phyloP scores from a whole-genome alignment of 202 grass and related monocot genomes.

The Carex arenaria region DNA sequence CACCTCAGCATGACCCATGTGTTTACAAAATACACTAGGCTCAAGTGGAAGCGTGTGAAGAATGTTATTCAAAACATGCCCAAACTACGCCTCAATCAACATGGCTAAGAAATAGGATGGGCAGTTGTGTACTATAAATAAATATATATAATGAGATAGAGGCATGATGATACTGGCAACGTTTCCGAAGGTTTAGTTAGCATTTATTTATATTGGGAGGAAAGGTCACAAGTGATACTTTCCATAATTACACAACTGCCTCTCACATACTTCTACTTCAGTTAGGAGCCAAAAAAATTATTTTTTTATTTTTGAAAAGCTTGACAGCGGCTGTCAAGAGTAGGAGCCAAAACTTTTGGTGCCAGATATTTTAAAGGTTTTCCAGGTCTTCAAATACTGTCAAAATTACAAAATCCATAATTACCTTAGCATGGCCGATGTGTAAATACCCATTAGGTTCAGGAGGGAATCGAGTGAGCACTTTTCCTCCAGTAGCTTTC shows the following conservation, averaged over 20 bases:
- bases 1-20: not conserved
- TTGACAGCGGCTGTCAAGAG: no score
- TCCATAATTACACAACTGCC: not conserved
- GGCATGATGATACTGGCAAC: not conserved
- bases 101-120: not conserved
- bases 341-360: not conserved
- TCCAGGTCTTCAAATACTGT: not conserved
- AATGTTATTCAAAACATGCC: not conserved
- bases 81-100: not conserved
- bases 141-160: not conserved
- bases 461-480: constrained; percentile 45
- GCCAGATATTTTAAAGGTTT: not conserved
- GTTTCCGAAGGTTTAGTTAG: not conserved
- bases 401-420: not conserved
- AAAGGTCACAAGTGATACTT: not conserved
- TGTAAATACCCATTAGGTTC: constrained; percentile 53
- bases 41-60: not conserved
- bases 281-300: not conserved
- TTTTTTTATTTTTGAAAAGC: no score
- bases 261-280: not conserved
- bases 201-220: not conserved
- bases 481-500: constrained; percentile 42
- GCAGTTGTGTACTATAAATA: not conserved
- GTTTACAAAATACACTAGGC: not conserved
- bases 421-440: constrained; percentile 50